Conservation (phyloP, 345 rosid genomes). For the Clarkia xantiana region DNA sequence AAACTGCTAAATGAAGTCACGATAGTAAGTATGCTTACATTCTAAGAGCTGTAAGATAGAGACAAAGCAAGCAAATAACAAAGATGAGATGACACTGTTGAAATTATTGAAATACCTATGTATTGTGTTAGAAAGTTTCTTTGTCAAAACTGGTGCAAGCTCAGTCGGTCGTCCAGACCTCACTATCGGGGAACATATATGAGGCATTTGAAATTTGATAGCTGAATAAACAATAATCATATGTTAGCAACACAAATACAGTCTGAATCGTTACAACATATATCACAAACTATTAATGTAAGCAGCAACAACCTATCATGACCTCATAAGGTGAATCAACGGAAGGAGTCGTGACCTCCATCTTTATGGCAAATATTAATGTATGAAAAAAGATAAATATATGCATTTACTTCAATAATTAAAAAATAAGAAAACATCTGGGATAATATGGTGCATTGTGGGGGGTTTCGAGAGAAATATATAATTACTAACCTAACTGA, state of each 20-base stretch:
- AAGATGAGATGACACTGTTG: constrained; percentile 5
- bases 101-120: constrained; percentile 40
- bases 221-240: constrained; percentile 31
- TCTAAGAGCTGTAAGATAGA: no score
- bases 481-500: no score
- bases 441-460: no score
- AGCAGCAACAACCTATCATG: constrained; percentile 36
- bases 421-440: neutral
- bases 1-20: no score
- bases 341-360: constrained; percentile 94
- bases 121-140: constrained; percentile 65
- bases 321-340: constrained; percentile 65
- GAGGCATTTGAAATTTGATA: constrained; percentile 90
- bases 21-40: no score
- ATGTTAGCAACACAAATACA: constrained; percentile 2
- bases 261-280: constrained; percentile 2
- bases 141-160: constrained; percentile 66
- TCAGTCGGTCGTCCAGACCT: constrained; percentile 96
- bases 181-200: constrained; percentile 81
- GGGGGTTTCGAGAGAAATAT: no score
- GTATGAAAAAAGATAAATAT: constrained; percentile 30
- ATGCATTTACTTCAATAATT: constrained; percentile 1
- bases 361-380: constrained; percentile 78
- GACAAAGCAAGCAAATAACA: no score
- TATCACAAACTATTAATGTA: neutral